A percentile compares a stretch with the other conserved stretches of the same genome.
Evolutionary conservation across 2,329 filamentous ascomycete species (phyloP).

Genomic region (Paracoccidioides brasiliensis): DNA sequence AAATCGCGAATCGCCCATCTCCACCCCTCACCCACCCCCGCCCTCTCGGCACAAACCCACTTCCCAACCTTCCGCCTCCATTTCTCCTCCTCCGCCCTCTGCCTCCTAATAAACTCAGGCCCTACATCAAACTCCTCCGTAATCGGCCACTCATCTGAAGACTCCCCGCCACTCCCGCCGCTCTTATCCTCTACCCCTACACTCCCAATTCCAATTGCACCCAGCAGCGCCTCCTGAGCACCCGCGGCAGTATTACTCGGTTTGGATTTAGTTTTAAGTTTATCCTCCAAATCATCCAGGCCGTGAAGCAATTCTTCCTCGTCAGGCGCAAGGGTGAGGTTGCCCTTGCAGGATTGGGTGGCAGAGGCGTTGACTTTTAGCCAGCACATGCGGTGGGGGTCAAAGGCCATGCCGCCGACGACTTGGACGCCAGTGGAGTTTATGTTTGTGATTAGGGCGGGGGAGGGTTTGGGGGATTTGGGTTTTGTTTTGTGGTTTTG

Average conservation of each 20-base stretch:
- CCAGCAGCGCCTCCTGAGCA: constrained; percentile 14
- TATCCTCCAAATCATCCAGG: constrained; percentile 81
- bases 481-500: constrained; percentile 4
- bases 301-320: constrained; percentile 91
- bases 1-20: constrained; percentile 56
- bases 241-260: constrained; percentile 9
- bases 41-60: constrained; percentile 56
- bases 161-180: constrained; percentile 32
- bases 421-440: constrained; percentile 75
- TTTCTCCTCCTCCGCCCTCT: constrained; percentile 79
- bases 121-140: constrained; percentile 97
- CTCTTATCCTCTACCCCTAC: too few species aligned
- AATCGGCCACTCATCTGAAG: constrained; percentile 63
- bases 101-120: constrained; percentile 78
- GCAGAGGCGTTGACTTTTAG: constrained; percentile 52
- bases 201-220: constrained; percentile 20
- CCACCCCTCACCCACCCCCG: constrained; percentile 45
- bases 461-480: constrained; percentile 32
- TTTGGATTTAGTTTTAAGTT: constrained; percentile 13
- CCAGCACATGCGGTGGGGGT: constrained; percentile 96
- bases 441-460: constrained; percentile 81
- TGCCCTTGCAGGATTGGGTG: constrained; percentile 25
- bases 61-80: constrained; percentile 80
- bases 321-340: constrained; percentile 47
- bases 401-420: constrained; percentile 96